A percentile compares a stretch with the other conserved stretches of the same genome.
phyloP scores from a whole-genome alignment of 2,329 filamentous ascomycete species.

The Microascus cirrosus region DNA sequence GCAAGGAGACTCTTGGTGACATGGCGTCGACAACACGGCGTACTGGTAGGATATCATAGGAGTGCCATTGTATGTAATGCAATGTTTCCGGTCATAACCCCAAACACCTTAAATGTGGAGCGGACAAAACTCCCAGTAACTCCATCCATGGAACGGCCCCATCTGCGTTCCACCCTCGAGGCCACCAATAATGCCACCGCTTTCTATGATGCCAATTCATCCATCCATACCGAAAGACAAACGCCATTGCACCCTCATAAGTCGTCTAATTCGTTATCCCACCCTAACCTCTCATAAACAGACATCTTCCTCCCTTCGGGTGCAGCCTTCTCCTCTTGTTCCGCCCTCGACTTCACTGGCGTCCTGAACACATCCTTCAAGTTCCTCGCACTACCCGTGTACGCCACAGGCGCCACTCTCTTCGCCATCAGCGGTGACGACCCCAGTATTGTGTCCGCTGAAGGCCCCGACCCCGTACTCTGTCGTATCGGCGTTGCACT shows the following conservation, averaged over 20 bases:
- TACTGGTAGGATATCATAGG: neutral
- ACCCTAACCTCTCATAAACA: slow-evolving; percentile 44
- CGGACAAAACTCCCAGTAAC: neutral
- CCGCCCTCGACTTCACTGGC: slow-evolving; percentile 20
- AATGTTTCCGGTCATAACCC: neutral
- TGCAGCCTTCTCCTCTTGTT: slow-evolving; percentile 5
- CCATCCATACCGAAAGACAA: neutral
- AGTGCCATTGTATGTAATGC: neutral
- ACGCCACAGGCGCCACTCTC: slow-evolving; percentile 10
- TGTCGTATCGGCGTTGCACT: neutral
- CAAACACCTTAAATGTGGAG: neutral
- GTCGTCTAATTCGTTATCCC: slow-evolving; percentile 46
- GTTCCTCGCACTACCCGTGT: slow-evolving; percentile 7
- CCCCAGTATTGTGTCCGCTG: slow-evolving; percentile 14
- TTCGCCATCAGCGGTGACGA: slow-evolving; percentile 23
- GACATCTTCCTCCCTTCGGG: slow-evolving; percentile 20
- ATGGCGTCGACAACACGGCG: slow-evolving; percentile 8
- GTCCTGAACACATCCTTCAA: slow-evolving; percentile 20
- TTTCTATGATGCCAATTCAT: neutral
- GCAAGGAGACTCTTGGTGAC: neutral
- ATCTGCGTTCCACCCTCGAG: neutral
- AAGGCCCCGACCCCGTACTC: neutral
- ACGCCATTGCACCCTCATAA: slow-evolving; percentile 12
- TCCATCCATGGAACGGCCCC: neutral
- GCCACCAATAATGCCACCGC: neutral